Conservation (phyloP, 768 basidiomycete genomes). For the Gloeophyllum trabeum region DNA sequence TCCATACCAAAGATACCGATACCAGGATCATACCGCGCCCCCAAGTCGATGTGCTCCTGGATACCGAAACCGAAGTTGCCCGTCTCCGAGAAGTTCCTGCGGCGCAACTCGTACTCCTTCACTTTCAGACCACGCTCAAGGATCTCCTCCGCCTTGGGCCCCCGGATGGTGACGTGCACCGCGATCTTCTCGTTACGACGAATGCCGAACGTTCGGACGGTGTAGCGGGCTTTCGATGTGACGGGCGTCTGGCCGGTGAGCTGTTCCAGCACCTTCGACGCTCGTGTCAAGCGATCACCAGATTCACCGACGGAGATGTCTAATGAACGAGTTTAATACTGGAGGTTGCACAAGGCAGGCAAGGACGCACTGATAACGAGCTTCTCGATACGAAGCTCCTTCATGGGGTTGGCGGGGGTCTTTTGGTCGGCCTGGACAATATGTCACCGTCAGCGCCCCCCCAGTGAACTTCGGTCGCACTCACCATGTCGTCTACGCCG, state of each 20-base stretch:
- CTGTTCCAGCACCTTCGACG: conserved; percentile 98
- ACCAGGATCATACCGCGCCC: conserved; percentile 94
- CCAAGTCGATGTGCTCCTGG: conserved; percentile 98
- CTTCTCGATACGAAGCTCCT: conserved; percentile 95
- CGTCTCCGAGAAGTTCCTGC: conserved; percentile 96
- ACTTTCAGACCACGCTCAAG: conserved; percentile 98
- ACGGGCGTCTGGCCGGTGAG: conserved; percentile 99
- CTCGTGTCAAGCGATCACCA: conserved; percentile 96
- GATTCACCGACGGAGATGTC: conserved; percentile 99
- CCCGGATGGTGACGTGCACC: conserved; percentile 96
- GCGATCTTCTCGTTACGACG: conserved; percentile 99
- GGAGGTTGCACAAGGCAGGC: no score
- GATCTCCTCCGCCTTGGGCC: conserved; percentile 99
- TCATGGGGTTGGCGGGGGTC: conserved; percentile 87
- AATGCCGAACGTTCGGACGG: conserved; percentile 97
- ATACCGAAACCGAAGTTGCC: conserved; percentile 99
- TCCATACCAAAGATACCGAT: conserved; percentile 99
- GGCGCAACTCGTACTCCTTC: conserved; percentile 98
- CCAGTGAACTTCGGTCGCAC: background rate
- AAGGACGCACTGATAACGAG: conserved; percentile 87
- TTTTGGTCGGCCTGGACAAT: conserved; percentile 68
- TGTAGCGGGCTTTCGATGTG: conserved; percentile 99
- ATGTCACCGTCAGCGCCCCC: conserved; percentile 1
- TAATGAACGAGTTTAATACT: no score
- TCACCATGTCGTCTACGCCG: background rate